These are phyloP conservation scores for Emmonsiellopsis sp. DNA, from an alignment of 2,329 filamentous ascomycete species.

Conservation along the genomic window DNA sequence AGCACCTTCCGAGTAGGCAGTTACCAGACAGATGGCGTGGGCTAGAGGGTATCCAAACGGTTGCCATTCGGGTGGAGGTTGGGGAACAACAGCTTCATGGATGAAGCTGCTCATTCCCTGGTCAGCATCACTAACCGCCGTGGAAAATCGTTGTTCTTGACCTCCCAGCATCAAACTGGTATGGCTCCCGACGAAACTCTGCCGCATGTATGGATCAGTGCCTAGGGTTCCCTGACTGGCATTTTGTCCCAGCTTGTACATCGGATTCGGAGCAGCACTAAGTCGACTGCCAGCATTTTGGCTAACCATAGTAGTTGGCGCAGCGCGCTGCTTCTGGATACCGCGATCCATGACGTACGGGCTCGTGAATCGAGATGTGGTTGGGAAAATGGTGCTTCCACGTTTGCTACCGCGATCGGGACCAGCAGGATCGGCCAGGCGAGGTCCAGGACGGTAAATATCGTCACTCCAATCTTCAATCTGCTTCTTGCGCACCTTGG, in stretches of 20 bases:
- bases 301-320: conserved; percentile 89
- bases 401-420: conserved; percentile 71
- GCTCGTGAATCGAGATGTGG: conserved; percentile 87
- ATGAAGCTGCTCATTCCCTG: conserved; percentile 88
- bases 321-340: conserved; percentile 42
- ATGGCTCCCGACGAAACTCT: conserved; percentile 32
- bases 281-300: conserved; percentile 68
- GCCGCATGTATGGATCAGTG: conserved; percentile 30
- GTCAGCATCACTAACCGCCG: conserved; percentile 53
- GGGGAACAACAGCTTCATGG: conserved; percentile 88
- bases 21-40: conserved; percentile 88
- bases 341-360: conserved; percentile 67
- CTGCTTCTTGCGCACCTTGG: conserved; percentile 77
- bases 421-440: conserved; percentile 65
- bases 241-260: conserved; percentile 56
- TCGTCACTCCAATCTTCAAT: conserved; percentile 98
- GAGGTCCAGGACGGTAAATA: conserved; percentile 84
- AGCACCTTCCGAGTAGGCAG: conserved; percentile 91
- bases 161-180: conserved; percentile 54
- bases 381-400: conserved; percentile 74
- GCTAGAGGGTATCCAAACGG: conserved; percentile 92
- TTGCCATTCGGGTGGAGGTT: conserved; percentile 94
- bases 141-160: conserved; percentile 43
- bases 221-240: conserved; percentile 47
- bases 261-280: conserved; percentile 44